Base-by-base conservation (phyloP, 2,329 filamentous ascomycete genomes). In the Monosporascus sp. region DNA sequence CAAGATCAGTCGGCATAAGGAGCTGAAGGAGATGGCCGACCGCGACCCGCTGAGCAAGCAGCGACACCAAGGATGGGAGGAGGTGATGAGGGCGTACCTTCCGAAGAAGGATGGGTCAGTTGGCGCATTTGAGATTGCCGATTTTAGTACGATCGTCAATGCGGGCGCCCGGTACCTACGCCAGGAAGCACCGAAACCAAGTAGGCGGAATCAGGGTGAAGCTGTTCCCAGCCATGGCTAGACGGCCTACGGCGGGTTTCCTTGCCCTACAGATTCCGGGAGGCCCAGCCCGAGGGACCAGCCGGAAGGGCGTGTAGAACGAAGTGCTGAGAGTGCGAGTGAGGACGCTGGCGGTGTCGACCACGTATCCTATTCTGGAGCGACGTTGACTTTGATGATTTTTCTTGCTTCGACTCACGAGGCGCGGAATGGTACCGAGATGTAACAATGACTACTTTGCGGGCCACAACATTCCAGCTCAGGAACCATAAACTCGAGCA, bases 141-240 rank as follows among this genome's bases (percentile, higher is more conserved):
- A 86, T 54, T 77, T 83, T 59, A 85, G 81, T 62, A 83, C 84
- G 73, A 82, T 86, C 65, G 82, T 86, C 36, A 84, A 86, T 57
- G 75, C 80, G 2, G 78, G 82, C 25, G 72, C 72, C 50, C 67
- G 69, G 9, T 81, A 79, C 55, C 71, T 76, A 44, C 77, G 83
- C 41, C 79, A 79, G 56, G 79, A 82, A 55, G 65, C 80, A 9
- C 74, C 77, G 3, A 73, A 78, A 31, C 62, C 70, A n/a, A 73
- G 72, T 8, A 75, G 75, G 56, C 72, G 76, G 53, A 61, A 67
- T 6, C 51, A 58, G 27, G 17, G 47, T 11, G 59, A 62, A 5
- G 34, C 48, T 4, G 47, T 15, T 17, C 38, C n/a, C 34, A 17
- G 31, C 31, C 31, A 34, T 1, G 31, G 31, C 31, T 34, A 34